phyloP scores from a whole-genome alignment of 371 early-diverging fungal species.

The Syncephalastrum monosporum region DNA sequence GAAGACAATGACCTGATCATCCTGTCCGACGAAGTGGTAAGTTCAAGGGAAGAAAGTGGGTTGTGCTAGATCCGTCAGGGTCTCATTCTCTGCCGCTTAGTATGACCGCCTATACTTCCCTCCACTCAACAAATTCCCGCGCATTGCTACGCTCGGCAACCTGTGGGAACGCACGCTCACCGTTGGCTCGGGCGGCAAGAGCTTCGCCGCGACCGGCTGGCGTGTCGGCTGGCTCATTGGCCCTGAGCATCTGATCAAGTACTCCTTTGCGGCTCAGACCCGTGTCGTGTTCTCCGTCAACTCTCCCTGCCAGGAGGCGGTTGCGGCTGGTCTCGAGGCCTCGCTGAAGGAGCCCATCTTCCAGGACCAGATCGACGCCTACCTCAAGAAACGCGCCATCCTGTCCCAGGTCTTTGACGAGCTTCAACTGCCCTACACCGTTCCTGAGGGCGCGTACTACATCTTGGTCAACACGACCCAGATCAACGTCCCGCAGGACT shows the following conservation, averaged over 20 bases:
- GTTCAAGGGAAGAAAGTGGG: slow-evolving; percentile 1
- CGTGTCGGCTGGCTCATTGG: slow-evolving; percentile 95
- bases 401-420: slow-evolving; percentile 72
- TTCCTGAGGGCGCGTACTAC: slow-evolving; percentile 94
- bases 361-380: slow-evolving; percentile 64
- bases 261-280: slow-evolving; percentile 86
- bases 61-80: no score
- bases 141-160: slow-evolving; percentile 80
- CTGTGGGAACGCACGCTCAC: slow-evolving; percentile 94
- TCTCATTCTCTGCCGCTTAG: slow-evolving; percentile 23
- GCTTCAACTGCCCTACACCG: slow-evolving; percentile 73
- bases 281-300: slow-evolving; percentile 88
- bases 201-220: slow-evolving; percentile 97
- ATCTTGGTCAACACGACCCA: slow-evolving; percentile 81
- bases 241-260: slow-evolving; percentile 70
- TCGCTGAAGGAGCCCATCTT: slow-evolving; percentile 68
- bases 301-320: slow-evolving; percentile 91
- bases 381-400: slow-evolving; percentile 72
- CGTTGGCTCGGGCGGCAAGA: slow-evolving; percentile 92
- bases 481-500: slow-evolving; percentile 66
- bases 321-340: slow-evolving; percentile 75
- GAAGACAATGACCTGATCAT: slow-evolving; percentile 83
- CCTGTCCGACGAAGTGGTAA: slow-evolving; percentile 90
- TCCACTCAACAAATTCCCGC: slow-evolving; percentile 61
- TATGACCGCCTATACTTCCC: slow-evolving; percentile 89